Base-by-base conservation (phyloP, 2,329 filamentous ascomycete genomes). In the Dactylella cylindrospora region DNA sequence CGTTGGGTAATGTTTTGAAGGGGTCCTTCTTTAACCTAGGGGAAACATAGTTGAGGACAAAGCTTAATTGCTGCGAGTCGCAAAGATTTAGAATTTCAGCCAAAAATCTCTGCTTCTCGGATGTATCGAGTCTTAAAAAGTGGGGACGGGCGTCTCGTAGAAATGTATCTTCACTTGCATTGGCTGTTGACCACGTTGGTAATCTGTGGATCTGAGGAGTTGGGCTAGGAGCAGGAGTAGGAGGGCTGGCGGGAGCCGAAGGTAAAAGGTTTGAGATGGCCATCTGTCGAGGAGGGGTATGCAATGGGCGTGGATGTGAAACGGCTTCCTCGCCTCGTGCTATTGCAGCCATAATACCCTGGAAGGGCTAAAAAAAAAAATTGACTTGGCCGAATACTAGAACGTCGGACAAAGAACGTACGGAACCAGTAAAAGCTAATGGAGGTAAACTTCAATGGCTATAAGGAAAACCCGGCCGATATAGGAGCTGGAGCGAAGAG, bases 11-110 rank as follows among this genome's bases (percentile, higher is more conserved):
- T 55, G 86, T 87, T 44, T 85, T 88, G 70, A 98, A 97, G 0
- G 93, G 93, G 72, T 98, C 93, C 73, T 96, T 95, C 75, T 96
- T 96, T 66, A 98, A 76, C 65, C 94, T 76, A 22, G 93, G 93
- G 72, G 89, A 91, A 68, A 98, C 91, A 73, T 95, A 95, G 72
- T 94, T 89, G 68, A 94, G 89, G 15, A 98, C 90, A 71, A 96
- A 97, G 74, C 90, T 95, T 67, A 98, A 78, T 73, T 95, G 86
- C 70, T 94, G 90, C 69, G 88, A 96, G 68, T 94, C 94, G 76
- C 93, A 98, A 68, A 95, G 81, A 70, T 95, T 95, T 66, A 98
- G 77, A 54, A 98, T 77, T 71, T 95, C 90, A 44, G 88, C 88
- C 59, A 98, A 65, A 47, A 70, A 70, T 20, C 68, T 60, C 28